Conservation (phyloP, 2,329 filamentous ascomycete species). For the Mycosphaerella arachidis region DNA sequence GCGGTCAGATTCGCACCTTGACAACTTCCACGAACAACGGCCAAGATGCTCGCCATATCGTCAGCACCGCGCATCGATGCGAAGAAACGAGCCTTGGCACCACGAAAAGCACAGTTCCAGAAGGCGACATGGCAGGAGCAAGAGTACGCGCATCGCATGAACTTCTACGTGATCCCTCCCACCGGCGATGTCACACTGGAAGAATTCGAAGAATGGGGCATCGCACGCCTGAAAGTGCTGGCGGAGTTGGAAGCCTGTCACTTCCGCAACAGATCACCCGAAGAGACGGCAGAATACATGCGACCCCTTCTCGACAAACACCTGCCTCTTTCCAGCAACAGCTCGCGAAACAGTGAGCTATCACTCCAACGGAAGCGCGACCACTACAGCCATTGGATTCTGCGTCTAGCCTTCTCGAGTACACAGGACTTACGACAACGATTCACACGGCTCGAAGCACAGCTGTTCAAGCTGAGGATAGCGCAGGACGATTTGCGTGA, state of each 20-base stretch:
- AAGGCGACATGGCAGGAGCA: constrained; percentile 69
- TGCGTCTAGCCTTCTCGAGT: constrained; percentile 84
- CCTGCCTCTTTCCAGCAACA: constrained; percentile 73
- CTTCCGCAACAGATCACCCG: constrained; percentile 82
- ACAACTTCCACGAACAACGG: not conserved
- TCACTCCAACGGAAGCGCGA: constrained; percentile 81
- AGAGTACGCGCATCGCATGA: constrained; percentile 79
- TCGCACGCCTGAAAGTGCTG: constrained; percentile 81
- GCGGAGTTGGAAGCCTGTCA: constrained; percentile 90
- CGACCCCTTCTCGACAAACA: constrained; percentile 82
- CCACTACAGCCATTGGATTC: constrained; percentile 96
- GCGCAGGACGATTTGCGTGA: constrained; percentile 71
- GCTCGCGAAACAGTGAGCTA: constrained; percentile 55
- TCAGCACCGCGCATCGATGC: constrained; percentile 44
- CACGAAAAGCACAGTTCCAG: constrained; percentile 81
- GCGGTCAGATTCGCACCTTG: too few relatives aligned
- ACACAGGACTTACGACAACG: constrained; percentile 86
- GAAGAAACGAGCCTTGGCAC: constrained; percentile 72
- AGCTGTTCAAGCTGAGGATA: constrained; percentile 81
- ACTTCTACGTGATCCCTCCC: constrained; percentile 84
- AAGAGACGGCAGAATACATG: constrained; percentile 80
- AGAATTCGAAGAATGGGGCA: constrained; percentile 98
- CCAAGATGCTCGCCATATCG: constrained; percentile 29
- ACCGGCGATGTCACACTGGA: constrained; percentile 93
- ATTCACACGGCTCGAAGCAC: constrained; percentile 81